Conservation (phyloP, 192 early-diverging fungal genomes). For the Lunasporangiospora selenospora region DNA sequence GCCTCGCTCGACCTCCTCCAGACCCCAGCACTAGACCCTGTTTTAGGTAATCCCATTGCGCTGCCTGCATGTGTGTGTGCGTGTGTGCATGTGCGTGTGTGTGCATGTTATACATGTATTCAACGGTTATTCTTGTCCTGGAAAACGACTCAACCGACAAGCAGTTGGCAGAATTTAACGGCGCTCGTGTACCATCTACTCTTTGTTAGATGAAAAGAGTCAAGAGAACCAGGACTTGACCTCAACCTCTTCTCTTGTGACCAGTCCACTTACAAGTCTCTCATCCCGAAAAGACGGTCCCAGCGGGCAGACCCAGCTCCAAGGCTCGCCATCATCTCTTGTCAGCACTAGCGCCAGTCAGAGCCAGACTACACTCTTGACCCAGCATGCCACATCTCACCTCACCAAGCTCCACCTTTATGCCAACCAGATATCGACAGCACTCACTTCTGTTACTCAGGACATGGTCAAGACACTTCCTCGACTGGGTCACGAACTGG, state of each 20-base stretch:
- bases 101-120: no score
- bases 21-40: constrained; percentile 40
- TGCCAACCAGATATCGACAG: constrained; percentile 60
- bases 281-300: constrained; percentile 7
- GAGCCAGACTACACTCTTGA: constrained; percentile 25
- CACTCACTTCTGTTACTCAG: constrained; percentile 60
- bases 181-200: no score
- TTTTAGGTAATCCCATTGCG: constrained; percentile 41
- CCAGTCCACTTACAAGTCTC: no score
- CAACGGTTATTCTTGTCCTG: no score
- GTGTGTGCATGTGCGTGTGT: no score
- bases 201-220: constrained; percentile 5
- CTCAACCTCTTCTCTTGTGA: no score
- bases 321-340: constrained; percentile 10
- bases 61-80: no score
- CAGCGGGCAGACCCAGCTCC: constrained; percentile 6
- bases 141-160: no score
- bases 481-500: constrained; percentile 65
- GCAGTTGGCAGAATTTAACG: no score
- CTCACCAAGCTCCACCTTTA: constrained; percentile 66
- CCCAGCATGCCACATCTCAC: constrained; percentile 56
- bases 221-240: constrained; percentile 2
- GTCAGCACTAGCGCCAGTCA: background rate
- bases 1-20: constrained; percentile 37
- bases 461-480: constrained; percentile 67